Evolutionary conservation across 2,329 filamentous ascomycete genomes (phyloP), one percentile per base, ranked within the genome.

Genomic region (Ophiostoma australiae): DNA sequence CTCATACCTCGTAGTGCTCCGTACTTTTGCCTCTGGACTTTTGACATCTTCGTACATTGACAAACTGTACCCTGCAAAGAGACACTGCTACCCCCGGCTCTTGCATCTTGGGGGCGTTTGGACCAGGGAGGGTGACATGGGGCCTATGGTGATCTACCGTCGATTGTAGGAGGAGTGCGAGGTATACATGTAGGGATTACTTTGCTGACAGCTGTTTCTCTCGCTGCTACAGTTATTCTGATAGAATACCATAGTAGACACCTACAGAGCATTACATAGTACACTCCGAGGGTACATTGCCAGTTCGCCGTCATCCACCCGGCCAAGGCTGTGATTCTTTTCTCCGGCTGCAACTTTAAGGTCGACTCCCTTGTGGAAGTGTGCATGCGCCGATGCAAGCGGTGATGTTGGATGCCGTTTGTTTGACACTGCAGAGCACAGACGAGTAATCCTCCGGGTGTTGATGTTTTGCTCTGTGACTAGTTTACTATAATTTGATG

Each of bases 61-160:
- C 48, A 55, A 5, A 23, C 20, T 17, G 33, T 31, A 15, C 58
- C 58, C 58, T 63, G 58, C 58, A 63, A n/a, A 33, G n/a, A 27
- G 27, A 20, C 27, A 35, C 58, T 33, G 58, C 58, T 63, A 63
- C 58, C 58, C 58, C 58, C 58, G 58, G 58, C 58, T 63, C 58
- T 31, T 63, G 58, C 58, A 63, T 63, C 58, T 33, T 63, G 52
- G 52, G 52, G 52, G 23, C 52, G 52, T 58, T 58, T 58, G 58
- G 27, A 63, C 58, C 58, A 63, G 58, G 58, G 58, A 63, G 58
- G 58, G 58, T 63, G 27, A 63, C 58, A 63, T 63, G 58, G 58
- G 58, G 58, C 58, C 44, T 48, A 33, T 63, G 58, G 23, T 63
- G 58, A 63, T 63, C 58, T 63, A 33, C 58, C 27, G 58, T 58